Evolutionary conservation across 2,329 filamentous ascomycete species (phyloP).

Genomic region (Leptographium radiaticola): DNA sequence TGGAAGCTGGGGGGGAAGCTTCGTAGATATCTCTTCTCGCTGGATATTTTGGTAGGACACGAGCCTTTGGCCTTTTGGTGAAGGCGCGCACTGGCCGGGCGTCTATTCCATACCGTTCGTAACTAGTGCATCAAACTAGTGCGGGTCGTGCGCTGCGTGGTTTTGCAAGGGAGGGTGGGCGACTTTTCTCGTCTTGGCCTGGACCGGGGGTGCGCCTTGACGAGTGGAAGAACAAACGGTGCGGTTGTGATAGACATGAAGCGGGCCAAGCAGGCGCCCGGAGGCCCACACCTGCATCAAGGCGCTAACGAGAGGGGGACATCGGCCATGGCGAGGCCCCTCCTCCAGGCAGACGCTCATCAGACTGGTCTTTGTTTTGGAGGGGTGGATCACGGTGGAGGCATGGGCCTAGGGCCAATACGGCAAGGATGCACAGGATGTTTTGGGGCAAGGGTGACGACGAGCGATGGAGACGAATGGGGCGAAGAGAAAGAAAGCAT

Average conservation of each 20-base stretch:
- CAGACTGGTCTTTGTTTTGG: background rate
- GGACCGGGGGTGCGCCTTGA: constrained; percentile 7
- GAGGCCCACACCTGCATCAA: background rate
- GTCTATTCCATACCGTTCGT: background rate
- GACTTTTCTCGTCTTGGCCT: background rate
- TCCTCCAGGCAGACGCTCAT: too few species aligned
- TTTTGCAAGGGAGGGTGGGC: constrained; percentile 5
- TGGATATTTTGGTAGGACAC: background rate
- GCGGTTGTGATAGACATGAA: background rate
- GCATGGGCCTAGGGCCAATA: background rate
- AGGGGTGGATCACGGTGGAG: background rate
- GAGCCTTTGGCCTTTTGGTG: background rate
- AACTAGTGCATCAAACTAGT: constrained; percentile 1
- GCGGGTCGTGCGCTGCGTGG: constrained; percentile 5
- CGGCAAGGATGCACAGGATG: background rate
- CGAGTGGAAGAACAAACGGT: constrained; percentile 2
- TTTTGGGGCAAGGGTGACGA: background rate
- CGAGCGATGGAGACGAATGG: background rate
- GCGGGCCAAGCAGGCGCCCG: background rate
- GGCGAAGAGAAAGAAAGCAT: background rate
- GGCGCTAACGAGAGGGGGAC: background rate
- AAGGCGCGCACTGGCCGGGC: background rate
- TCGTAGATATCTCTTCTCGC: background rate
- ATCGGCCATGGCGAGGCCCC: too few species aligned
- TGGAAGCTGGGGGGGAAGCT: background rate